A percentile compares a stretch with the other conserved stretches of the same genome.
phyloP scores from a whole-genome alignment of 441 rosid genomes.

The Eruca vesicaria region DNA sequence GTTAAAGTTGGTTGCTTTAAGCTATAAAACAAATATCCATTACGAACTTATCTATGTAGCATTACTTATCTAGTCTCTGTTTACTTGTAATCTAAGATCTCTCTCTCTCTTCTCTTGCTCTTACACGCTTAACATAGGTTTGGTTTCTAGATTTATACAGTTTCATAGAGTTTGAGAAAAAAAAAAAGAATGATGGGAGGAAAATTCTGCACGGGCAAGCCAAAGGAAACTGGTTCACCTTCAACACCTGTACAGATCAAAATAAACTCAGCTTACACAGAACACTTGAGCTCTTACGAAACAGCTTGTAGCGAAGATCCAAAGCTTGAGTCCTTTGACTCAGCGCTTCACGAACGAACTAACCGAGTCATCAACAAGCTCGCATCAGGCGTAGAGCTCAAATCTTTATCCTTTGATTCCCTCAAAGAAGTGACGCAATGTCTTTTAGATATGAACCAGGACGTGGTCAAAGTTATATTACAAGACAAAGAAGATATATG shows the following conservation, averaged over 20 bases:
- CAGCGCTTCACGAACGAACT: constrained; percentile 47
- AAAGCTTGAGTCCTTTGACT: constrained; percentile 53
- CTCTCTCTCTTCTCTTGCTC: background rate
- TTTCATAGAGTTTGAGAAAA: background rate
- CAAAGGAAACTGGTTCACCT: constrained; percentile 23
- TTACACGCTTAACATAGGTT: background rate
- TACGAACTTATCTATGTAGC: background rate
- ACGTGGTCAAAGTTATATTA: constrained; percentile 39
- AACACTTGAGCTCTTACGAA: constrained; percentile 55
- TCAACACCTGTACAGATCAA: constrained; percentile 31
- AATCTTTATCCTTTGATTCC: constrained; percentile 53
- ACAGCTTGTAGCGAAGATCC: constrained; percentile 57
- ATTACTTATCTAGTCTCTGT: constrained; percentile 1
- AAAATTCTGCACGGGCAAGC: constrained; percentile 25
- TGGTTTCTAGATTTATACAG: constrained; percentile 2
- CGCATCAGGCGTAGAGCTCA: constrained; percentile 48
- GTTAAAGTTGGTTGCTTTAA: constrained; percentile 18
- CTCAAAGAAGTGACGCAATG: constrained; percentile 57
- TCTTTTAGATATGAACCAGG: constrained; percentile 51
- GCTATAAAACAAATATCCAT: constrained; percentile 28
- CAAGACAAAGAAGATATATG: constrained; percentile 58
- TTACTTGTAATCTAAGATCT: background rate
- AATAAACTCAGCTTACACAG: constrained; percentile 37
- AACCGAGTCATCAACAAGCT: constrained; percentile 47
- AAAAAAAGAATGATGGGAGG: constrained; percentile 45